Evolutionary conservation across 371 early-diverging fungal genomes (phyloP), one percentile per base, ranked within the genome.

Genomic region (Rhizomucor pusillus): DNA sequence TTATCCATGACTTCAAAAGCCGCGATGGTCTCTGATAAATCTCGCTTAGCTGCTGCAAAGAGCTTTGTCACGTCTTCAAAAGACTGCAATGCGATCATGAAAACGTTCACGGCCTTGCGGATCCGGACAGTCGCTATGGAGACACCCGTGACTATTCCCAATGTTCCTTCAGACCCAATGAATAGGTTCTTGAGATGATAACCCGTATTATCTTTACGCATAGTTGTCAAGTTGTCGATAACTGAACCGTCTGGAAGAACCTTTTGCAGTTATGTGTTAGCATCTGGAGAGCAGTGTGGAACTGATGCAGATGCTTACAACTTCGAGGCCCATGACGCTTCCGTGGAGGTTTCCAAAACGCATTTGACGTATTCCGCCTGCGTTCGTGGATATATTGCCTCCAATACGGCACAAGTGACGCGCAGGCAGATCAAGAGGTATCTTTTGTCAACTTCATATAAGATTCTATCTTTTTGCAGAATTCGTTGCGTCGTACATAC

Each of bases 371-470:
- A 98, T 77, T 1, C 98, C 98, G 20, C 98, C 98, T 0, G 98
- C 98, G 65, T 98, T 97, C 3, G 97, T 94, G 7, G 95, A 86
- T 1, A 97, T 88, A 60, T 97, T 98, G 14, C 98, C 98, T 43
- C 98, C 98, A 50, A 98, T 90, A 35, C 87, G 90, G 69, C 93
- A 93, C 19, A 75, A 62, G 49, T 59, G 55, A 59, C 97, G 95
- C 1, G 98, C 95, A 7, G 95, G 96, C 43, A 98, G 69, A 67
- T 98, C 98, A 20, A 97, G 62, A 20, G 97, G 97, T 75, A 94
- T 87, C 61, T 85, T 80, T 16, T n/a, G 14, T 18, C 9, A 16
- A 6, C 36, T 50, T 11, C 18, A 23, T 22, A 23, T 23, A 13
- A 16, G 47, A 11, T 55, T 52, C 22, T 7, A 24, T 19, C 22